Base-by-base conservation (phyloP, 2,329 filamentous ascomycete genomes). In the Beauveria bassiana region DNA sequence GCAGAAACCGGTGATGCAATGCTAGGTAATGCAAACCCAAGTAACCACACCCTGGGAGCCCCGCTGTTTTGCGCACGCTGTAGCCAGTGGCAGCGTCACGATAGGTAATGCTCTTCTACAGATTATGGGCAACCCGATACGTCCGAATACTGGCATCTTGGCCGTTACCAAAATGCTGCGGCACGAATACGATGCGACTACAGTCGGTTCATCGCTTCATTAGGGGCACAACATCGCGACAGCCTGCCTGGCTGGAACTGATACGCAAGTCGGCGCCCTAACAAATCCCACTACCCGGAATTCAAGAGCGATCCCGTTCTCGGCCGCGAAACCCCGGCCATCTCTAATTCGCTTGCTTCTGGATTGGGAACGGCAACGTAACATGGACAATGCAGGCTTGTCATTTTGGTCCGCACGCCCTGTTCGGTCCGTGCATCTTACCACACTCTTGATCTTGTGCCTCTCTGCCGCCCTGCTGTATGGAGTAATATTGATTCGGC, bases 31-130 rank as follows among this genome's bases (percentile, higher is more conserved):
- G 34, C 12, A 38, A 16, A 38, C 34, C 34, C 14, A 14, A 54
- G 38, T n/a, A 43, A 43, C n/a, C 16, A 34, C 20, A 54, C 20
- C 31, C 18, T 22, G 9, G 26, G 24, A 9, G 59, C 59, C 59
- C 59, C 59, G 50, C 59, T 59, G 42, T 61, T 61, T 58, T 46
- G 16, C 49, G 5, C 8, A 12, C 8, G 8, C 42, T 45, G 8
- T 38, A 47, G 59, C 59, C 59, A 61, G 49, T 61, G 42, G 24
- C 59, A 31, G 50, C 50, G 49, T 14, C 22, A 16, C 42, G 42
- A 61, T 61, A 61, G 18, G 50, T 61, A 61, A 61, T 61, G 59
- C 22, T 18, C 20, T 45, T 40, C n/a, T 24, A 24, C 52, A 20
- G 18, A 14, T 49, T 5, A 58, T 49, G 38, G 26, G 12, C 45